phyloP scores from a whole-genome alignment of 495 filamentous ascomycete species.

The Amphirosellinia nigrospora region DNA sequence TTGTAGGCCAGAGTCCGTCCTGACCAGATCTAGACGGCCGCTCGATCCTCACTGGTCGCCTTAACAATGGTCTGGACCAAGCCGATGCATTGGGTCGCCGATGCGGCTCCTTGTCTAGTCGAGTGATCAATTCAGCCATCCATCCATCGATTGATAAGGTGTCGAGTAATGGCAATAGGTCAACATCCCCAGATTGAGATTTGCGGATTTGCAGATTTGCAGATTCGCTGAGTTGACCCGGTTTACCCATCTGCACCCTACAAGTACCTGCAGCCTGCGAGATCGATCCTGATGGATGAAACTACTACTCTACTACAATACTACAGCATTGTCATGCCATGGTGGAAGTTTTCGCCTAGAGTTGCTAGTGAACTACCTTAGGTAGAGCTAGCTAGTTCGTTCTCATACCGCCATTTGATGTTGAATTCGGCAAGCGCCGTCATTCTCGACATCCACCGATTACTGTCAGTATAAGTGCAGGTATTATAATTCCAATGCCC shows the following conservation, averaged over 20 bases:
- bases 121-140: background rate
- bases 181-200: slow-evolving; percentile 22
- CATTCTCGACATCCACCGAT: background rate
- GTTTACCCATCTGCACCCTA: slow-evolving; percentile 2
- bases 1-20: slow-evolving; percentile 3
- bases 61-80: slow-evolving; percentile 8
- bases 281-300: background rate
- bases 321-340: no score
- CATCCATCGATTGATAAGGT: background rate
- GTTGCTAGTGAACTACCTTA: background rate
- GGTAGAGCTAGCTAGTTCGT: no score
- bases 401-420: background rate
- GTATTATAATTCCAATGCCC: background rate
- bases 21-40: slow-evolving; percentile 12
- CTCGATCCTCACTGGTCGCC: slow-evolving; percentile 17
- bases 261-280: background rate
- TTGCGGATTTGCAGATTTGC: slow-evolving; percentile 19
- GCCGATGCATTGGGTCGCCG: slow-evolving; percentile 6
- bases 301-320: background rate
- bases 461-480: background rate
- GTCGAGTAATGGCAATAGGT: background rate
- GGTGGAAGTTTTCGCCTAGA: background rate
- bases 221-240: slow-evolving; percentile 12
- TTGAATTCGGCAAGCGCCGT: background rate
- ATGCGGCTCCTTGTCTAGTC: slow-evolving; percentile 14